phyloP scores from a whole-genome alignment of 2,329 filamentous ascomycete species.

The Sarocladium brachiariae region DNA sequence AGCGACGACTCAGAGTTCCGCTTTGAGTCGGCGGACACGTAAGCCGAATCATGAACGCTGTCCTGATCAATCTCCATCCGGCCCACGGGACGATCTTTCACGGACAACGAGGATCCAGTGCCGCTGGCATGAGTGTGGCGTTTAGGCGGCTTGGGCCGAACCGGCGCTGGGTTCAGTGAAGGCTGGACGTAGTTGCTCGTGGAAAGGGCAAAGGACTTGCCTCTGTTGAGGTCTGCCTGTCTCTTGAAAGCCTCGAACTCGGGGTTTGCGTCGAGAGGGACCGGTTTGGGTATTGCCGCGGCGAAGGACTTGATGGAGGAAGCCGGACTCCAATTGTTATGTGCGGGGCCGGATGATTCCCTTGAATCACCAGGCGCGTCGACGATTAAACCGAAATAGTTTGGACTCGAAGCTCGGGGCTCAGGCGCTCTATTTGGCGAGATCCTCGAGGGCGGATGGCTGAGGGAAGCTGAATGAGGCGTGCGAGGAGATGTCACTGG shows the following conservation, averaged over 20 bases:
- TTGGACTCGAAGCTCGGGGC: constrained; percentile 58
- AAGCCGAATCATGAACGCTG: constrained; percentile 44
- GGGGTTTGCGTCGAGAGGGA: constrained; percentile 68
- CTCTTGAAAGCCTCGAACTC: constrained; percentile 76
- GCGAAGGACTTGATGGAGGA: constrained; percentile 66
- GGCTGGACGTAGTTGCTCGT: constrained; percentile 37
- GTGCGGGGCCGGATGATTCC: constrained; percentile 51
- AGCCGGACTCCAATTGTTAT: constrained; percentile 69
- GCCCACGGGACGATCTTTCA: constrained; percentile 16
- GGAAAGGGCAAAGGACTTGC: constrained; percentile 38
- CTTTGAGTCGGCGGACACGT: constrained; percentile 48
- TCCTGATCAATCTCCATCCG: constrained; percentile 40
- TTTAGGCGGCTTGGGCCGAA: constrained; percentile 37
- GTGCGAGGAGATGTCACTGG: constrained; percentile 45
- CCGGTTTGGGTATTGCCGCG: constrained; percentile 59
- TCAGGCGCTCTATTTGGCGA: constrained; percentile 34
- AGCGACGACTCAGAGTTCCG: constrained; percentile 43
- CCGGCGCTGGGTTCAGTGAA: constrained; percentile 21
- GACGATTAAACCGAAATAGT: constrained; percentile 76
- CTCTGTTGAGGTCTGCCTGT: constrained; percentile 60
- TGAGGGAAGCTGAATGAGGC: constrained; percentile 48
- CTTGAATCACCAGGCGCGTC: constrained; percentile 54
- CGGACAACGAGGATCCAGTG: constrained; percentile 29
- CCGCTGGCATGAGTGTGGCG: constrained; percentile 44
- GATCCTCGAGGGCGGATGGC: constrained; percentile 40